Percentiles rank a stretch among this genome's conserved stretches.
These are phyloP conservation scores for Mikania micrantha DNA, from an alignment of 129 eudicot genomes.

Conservation along the genomic window DNA sequence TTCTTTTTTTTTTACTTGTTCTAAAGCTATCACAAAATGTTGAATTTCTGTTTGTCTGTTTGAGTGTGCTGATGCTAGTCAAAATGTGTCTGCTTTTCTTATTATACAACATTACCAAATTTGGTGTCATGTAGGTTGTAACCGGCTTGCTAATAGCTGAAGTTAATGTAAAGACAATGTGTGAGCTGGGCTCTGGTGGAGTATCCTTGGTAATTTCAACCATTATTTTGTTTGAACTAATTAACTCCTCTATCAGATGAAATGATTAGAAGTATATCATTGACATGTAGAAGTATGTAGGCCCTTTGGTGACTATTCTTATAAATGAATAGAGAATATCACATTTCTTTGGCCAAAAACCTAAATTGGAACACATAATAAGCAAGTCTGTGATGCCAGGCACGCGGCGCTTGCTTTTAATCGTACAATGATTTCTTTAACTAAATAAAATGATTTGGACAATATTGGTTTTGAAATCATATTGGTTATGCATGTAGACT, in stretches of 20 bases:
- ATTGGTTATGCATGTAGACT: too few species aligned
- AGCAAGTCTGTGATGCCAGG: too few species aligned
- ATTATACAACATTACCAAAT: not conserved
- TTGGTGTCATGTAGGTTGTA: conserved; percentile 50
- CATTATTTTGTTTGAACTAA: conserved; percentile 9
- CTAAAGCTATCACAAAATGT: not conserved
- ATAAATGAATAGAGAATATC: too few species aligned
- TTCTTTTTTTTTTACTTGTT: not conserved
- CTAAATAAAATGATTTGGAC: too few species aligned
- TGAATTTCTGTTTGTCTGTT: not conserved
- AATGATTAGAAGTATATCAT: too few species aligned
- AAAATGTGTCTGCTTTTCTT: not conserved
- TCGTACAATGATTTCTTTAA: too few species aligned
- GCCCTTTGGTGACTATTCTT: too few species aligned
- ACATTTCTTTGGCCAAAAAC: too few species aligned
- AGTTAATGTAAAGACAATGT: conserved; percentile 96
- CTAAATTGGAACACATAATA: too few species aligned
- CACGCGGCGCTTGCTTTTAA: too few species aligned
- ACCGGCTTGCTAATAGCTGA: conserved; percentile 94
- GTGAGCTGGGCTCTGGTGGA: conserved; percentile 93
- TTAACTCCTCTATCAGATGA: conserved; percentile 1
- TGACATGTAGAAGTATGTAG: too few species aligned
- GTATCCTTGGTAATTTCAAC: conserved; percentile 76
- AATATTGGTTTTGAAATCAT: too few species aligned
- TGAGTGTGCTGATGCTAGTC: not conserved